Conservation (phyloP, 2,329 filamentous ascomycete species). For the Dactylellina parvicollis region DNA sequence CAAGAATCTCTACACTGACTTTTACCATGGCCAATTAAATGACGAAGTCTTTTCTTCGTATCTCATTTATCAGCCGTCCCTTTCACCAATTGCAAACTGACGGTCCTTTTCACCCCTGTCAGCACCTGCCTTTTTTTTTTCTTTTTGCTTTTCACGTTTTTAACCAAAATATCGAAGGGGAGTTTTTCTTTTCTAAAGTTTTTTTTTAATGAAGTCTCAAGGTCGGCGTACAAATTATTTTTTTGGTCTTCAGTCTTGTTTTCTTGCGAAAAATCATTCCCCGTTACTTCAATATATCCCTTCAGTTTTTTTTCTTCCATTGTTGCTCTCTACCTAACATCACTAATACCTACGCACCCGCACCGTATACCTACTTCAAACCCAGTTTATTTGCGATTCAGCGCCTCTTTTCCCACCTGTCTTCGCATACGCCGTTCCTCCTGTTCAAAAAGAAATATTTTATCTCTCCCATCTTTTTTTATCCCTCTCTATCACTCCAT, state of each 20-base stretch:
- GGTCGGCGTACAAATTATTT: constrained; percentile 41
- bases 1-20: background rate
- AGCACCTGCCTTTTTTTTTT: background rate
- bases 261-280: constrained; percentile 53
- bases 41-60: background rate
- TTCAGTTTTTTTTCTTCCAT: no score
- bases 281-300: constrained; percentile 31
- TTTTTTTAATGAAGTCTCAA: no score
- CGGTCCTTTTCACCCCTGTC: background rate
- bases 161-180: constrained; percentile 49
- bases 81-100: background rate
- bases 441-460: no score
- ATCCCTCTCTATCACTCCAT: background rate
- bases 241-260: constrained; percentile 17
- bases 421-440: no score
- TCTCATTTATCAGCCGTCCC: background rate
- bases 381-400: constrained; percentile 35
- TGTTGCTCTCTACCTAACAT: no score
- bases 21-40: background rate
- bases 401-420: constrained; percentile 15
- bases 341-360: no score
- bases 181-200: constrained; percentile 35
- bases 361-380: no score
- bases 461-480: background rate
- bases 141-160: constrained; percentile 6